Evolutionary conservation across 768 basidiomycete genomes (phyloP), one percentile per base, ranked within the genome.

Genomic region (Chlorophyllum brunneum): DNA sequence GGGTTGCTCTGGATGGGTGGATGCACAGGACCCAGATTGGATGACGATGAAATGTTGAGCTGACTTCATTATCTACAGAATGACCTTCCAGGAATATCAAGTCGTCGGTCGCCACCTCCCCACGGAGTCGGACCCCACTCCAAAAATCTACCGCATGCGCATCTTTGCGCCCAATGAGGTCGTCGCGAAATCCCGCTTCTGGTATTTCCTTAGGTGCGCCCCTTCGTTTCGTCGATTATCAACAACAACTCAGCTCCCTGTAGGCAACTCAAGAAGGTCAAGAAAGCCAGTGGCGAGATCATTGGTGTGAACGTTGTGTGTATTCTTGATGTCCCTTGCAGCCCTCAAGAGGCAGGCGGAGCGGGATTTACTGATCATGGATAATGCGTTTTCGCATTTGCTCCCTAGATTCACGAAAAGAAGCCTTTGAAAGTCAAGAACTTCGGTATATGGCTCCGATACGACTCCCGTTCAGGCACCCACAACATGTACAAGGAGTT

Each of bases 401-500:
- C 58, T 61, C 55, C 65, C 10, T 83, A 98, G 95, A 98, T 98
- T 69, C 83, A 88, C 67, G 95, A 98, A 79, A 95, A 92, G 83
- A 92, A 88, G 73, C 97, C 97, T 20, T 68, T 97, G 72, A 95
- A 95, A 77, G 89, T 98, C 72, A 98, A 99, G 84, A 98, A 97
- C 87, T 98, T 99, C 68, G 97, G 97, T 61, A 91, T 99, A 76
- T 98, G 97, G 97, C 74, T 99, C 69, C 90, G 95, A 63, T 99
- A 99, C 75, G 97, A 99, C 76, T 98, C 95, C 49, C 93, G 95
- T 63, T 97, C 95, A 46, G 97, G 97, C 58, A 99, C 97, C 40
- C 97, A 98, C 86, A 99, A 99, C 85, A 95, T 98, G 94, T 97
- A 97, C 89, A 95, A 95, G 83, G 89, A 92, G 73, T 98, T 92